A percentile compares a stretch with the other conserved stretches of the same genome.
These are phyloP conservation scores for Syncephalastrum contaminatum DNA, from an alignment of 371 early-diverging fungal genomes.

Conservation along the genomic window DNA sequence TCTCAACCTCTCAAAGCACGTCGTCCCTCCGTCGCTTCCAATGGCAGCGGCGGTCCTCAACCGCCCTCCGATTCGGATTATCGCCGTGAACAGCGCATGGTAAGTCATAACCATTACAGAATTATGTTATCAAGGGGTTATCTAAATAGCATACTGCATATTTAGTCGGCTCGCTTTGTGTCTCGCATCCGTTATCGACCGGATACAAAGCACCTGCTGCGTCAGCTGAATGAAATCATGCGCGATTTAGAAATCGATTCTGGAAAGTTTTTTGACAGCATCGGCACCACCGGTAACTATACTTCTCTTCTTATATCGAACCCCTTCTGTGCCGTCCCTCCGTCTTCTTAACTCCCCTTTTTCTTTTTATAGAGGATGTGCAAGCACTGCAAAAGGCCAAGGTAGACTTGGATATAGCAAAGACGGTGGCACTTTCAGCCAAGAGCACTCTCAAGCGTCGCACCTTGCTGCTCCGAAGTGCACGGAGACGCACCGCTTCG, in stretches of 20 bases:
- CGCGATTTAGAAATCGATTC: constrained; percentile 44
- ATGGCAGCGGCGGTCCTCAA: constrained; percentile 23
- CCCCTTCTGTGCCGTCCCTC: not conserved
- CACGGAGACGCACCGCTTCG: constrained; percentile 23
- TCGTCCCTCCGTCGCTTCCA: constrained; percentile 23
- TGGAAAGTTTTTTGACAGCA: constrained; percentile 39
- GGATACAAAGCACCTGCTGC: constrained; percentile 45
- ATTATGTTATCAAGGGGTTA: too few species aligned
- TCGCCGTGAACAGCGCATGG: constrained; percentile 15
- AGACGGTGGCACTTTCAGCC: constrained; percentile 45
- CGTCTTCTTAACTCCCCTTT: not conserved
- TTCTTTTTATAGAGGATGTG: constrained; percentile 30
- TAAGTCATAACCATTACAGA: not conserved
- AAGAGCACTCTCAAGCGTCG: constrained; percentile 47
- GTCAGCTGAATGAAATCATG: constrained; percentile 41
- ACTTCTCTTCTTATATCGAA: not conserved
- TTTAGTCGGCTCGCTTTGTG: constrained; percentile 13
- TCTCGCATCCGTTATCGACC: constrained; percentile 47
- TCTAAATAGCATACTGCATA: too few species aligned
- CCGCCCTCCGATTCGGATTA: constrained; percentile 11
- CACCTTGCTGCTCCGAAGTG: constrained; percentile 28
- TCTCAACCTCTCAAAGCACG: constrained; percentile 10
- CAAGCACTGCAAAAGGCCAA: constrained; percentile 47
- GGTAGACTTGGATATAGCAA: constrained; percentile 49
- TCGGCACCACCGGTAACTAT: constrained; percentile 40